Conservation (phyloP, 352 stramenopile genomes). For the Globisporangium middletonii region DNA sequence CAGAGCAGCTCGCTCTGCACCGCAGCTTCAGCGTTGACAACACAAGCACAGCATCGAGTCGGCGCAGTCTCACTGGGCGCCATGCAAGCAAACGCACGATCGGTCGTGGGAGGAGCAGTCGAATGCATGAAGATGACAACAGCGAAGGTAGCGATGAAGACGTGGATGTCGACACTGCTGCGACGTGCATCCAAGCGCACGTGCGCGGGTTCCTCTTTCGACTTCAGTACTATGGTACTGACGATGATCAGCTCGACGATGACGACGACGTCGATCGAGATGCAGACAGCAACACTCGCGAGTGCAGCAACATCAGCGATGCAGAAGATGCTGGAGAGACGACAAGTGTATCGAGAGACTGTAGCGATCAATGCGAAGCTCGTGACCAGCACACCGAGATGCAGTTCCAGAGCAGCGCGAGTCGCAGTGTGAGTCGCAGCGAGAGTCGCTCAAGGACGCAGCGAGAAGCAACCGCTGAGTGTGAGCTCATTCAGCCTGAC, state of each 20-base stretch:
- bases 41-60: background rate
- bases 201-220: slow-evolving; percentile 14
- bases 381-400: slow-evolving; percentile 6
- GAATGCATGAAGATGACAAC: background rate
- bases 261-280: background rate
- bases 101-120: background rate
- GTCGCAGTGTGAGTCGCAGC: no score
- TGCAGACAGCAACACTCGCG: background rate
- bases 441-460: no score
- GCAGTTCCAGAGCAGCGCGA: slow-evolving; percentile 5
- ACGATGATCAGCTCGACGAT: background rate
- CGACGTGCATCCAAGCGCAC: slow-evolving; percentile 7
- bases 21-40: no score
- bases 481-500: background rate
- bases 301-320: background rate
- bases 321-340: background rate
- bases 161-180: background rate
- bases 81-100: background rate
- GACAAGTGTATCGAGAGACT: background rate
- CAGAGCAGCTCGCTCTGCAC: background rate
- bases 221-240: slow-evolving; percentile 10
- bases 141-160: background rate
- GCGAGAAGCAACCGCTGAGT: background rate
- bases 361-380: background rate
- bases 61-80: no score